Evolutionary conservation across 805 yeast genomes (phyloP).

Genomic region (Ogataea sp.): DNA sequence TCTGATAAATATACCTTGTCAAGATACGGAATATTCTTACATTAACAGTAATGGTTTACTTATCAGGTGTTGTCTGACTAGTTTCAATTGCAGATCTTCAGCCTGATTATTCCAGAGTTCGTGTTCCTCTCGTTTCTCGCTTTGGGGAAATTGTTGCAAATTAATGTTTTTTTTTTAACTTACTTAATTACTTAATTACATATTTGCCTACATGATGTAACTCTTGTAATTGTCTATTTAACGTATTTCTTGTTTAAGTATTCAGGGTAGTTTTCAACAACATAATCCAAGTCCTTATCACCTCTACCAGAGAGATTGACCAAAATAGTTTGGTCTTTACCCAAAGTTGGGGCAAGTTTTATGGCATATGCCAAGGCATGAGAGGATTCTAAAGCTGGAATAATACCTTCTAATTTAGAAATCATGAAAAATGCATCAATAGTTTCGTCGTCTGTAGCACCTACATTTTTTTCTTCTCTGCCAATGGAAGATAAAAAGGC

Average conservation of each 20-base stretch:
- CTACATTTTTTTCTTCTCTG: constrained; percentile 4
- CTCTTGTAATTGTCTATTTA: no score
- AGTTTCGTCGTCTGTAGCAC: constrained; percentile 6
- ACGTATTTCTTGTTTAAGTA: constrained; percentile 2
- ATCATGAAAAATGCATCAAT: constrained; percentile 6
- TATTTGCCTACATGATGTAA: no score
- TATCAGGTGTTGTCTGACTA: no score
- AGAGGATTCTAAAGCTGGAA: constrained; percentile 93
- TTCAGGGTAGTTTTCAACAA: constrained; percentile 6
- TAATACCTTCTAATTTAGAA: constrained; percentile 6
- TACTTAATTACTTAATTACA: no score
- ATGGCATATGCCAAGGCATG: constrained; percentile 93
- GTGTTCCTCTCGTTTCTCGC: no score
- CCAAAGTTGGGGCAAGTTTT: constrained; percentile 79
- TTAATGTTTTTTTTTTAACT: no score
- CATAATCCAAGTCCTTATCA: constrained; percentile 6
- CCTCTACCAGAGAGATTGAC: constrained; percentile 89
- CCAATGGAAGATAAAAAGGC: constrained; percentile 5
- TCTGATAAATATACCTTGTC: no score
- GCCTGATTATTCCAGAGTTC: no score
- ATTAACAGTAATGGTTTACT: no score
- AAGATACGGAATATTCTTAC: no score
- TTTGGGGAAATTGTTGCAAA: no score
- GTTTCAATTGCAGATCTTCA: no score
- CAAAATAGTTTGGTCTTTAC: constrained; percentile 68